Conservation (phyloP, 1,139 yeast species). For the Yamadazyma oceani region DNA sequence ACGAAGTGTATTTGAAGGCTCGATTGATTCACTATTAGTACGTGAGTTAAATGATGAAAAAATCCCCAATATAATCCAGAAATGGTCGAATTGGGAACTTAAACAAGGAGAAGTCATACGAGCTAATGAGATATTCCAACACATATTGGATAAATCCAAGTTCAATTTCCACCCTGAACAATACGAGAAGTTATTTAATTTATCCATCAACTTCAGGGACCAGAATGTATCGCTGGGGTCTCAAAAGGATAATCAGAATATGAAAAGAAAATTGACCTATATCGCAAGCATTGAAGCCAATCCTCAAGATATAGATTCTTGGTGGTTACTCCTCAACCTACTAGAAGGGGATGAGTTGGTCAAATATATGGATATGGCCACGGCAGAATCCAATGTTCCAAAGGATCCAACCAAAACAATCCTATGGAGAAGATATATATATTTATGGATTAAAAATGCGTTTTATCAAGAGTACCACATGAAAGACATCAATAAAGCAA, state of each 20-base stretch:
- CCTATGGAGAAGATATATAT: constrained; percentile 68
- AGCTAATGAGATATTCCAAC: constrained; percentile 59
- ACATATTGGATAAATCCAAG: constrained; percentile 39
- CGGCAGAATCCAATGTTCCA: constrained; percentile 31
- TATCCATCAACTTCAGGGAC: constrained; percentile 56
- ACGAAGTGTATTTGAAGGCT: constrained; percentile 66
- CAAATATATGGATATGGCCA: constrained; percentile 48
- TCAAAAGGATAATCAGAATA: constrained; percentile 50
- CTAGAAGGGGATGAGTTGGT: constrained; percentile 26
- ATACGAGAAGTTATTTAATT: constrained; percentile 42
- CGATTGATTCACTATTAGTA: constrained; percentile 53
- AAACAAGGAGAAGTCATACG: constrained; percentile 63
- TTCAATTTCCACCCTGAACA: constrained; percentile 41
- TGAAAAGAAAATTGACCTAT: constrained; percentile 57
- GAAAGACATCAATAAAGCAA: constrained; percentile 44
- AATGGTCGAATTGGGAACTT: constrained; percentile 78
- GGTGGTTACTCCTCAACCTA: constrained; percentile 74
- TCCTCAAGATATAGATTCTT: constrained; percentile 66
- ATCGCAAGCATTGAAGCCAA: constrained; percentile 46
- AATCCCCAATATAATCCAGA: constrained; percentile 29
- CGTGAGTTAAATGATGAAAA: constrained; percentile 20
- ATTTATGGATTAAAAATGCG: constrained; percentile 69
- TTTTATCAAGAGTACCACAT: constrained; percentile 58
- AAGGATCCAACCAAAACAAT: constrained; percentile 35
- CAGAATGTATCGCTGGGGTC: constrained; percentile 49